Evolutionary conservation across 2,329 filamentous ascomycete species (phyloP).

Genomic region (Microascus cirrosus): DNA sequence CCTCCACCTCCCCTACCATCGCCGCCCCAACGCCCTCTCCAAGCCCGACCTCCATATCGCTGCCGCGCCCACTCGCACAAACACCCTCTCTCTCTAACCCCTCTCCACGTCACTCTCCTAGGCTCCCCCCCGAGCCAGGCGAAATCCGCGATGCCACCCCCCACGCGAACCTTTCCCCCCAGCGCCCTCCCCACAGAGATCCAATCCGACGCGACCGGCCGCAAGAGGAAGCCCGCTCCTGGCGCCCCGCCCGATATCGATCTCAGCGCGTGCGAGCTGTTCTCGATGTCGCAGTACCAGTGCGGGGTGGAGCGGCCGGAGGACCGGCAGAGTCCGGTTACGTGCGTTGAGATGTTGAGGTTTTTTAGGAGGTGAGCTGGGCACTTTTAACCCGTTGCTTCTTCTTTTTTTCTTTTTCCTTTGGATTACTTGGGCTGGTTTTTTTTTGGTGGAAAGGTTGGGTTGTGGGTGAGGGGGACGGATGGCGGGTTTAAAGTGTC

Average conservation of each 20-base stretch:
- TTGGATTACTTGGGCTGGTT: background rate
- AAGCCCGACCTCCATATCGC: conserved; percentile 19
- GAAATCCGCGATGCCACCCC: conserved; percentile 40
- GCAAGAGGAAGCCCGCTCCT: conserved; percentile 37
- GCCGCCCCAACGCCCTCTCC: conserved; percentile 33
- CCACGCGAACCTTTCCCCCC: conserved; percentile 42
- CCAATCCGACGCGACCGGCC: conserved; percentile 35
- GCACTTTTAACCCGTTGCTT: background rate
- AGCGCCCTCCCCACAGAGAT: conserved; percentile 35
- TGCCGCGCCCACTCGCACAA: background rate
- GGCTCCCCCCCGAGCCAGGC: background rate
- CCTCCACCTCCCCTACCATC: conserved; percentile 43
- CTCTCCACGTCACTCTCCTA: background rate
- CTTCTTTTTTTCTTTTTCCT: background rate
- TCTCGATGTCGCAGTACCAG: conserved; percentile 49
- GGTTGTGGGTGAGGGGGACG: too few relatives aligned
- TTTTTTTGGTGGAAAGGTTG: background rate
- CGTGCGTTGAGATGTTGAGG: conserved; percentile 46
- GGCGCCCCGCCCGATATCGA: conserved; percentile 27
- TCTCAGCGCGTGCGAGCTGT: conserved; percentile 41
- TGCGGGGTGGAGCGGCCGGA: conserved; percentile 42
- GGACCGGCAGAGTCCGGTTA: conserved; percentile 31
- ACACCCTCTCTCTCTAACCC: background rate
- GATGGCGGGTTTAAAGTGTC: too few relatives aligned
- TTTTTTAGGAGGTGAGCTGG: conserved; percentile 46